Percentiles rank a stretch among this genome's conserved stretches.
phyloP scores from a whole-genome alignment of 225 moss, liverwort and hornwort species.

The Straminergon stramineum region DNA sequence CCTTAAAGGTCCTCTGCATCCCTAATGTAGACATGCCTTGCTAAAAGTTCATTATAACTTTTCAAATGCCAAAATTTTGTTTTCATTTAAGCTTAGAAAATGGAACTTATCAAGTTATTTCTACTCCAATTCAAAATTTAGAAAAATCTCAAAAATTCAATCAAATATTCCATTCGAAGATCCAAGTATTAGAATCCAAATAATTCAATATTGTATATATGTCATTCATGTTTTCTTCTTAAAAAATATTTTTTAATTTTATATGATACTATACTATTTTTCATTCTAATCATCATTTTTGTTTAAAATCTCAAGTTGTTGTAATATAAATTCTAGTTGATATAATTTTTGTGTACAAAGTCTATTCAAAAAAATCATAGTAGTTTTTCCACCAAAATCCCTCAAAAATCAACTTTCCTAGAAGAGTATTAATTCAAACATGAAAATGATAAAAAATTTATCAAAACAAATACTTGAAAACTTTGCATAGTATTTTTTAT shows the following conservation, averaged over 20 bases:
- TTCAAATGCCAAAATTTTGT: no score
- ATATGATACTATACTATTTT: background rate
- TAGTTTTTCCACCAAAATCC: background rate
- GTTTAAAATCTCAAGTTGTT: background rate
- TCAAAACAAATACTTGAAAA: background rate
- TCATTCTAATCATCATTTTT: background rate
- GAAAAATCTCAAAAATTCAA: background rate
- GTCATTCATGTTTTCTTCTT: no score
- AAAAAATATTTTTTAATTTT: background rate
- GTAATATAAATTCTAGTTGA: background rate
- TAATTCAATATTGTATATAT: background rate
- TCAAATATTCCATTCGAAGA: background rate
- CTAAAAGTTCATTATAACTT: background rate
- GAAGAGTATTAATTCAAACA: background rate
- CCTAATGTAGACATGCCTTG: background rate
- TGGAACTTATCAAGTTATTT: background rate
- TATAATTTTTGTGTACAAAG: background rate
- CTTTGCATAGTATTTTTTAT: background rate
- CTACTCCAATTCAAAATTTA: background rate
- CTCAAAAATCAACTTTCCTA: background rate
- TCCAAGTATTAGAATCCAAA: no score
- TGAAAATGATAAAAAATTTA: background rate
- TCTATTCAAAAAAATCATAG: background rate
- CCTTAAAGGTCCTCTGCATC: background rate
- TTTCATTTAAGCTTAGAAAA: background rate